phyloP scores from a whole-genome alignment of 441 rosid genomes.

The Pelargonium cotyledonis region DNA sequence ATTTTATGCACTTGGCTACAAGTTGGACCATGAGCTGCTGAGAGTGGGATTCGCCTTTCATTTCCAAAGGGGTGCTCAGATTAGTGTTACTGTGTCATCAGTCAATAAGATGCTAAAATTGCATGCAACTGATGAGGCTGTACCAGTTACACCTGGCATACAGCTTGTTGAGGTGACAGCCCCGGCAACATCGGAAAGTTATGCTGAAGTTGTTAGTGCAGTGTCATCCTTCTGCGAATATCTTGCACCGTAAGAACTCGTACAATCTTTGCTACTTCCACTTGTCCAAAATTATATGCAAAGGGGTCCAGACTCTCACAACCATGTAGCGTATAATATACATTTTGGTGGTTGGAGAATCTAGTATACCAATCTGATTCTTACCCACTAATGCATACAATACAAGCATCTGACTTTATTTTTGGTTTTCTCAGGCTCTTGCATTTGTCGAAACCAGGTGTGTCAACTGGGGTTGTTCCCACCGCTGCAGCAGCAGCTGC shows the following conservation, averaged over 20 bases:
- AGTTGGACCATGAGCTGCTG: slow-evolving; percentile 83
- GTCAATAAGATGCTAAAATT: slow-evolving; percentile 76
- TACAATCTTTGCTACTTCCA: not conserved
- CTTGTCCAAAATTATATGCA: too few relatives aligned
- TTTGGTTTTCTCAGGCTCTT: slow-evolving; percentile 46
- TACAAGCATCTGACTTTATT: slow-evolving; percentile 9
- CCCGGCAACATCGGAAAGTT: slow-evolving; percentile 81
- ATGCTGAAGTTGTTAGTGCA: slow-evolving; percentile 69
- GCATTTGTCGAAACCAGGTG: slow-evolving; percentile 81
- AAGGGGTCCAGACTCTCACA: too few relatives aligned
- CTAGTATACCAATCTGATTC: too few relatives aligned
- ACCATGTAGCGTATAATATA: too few relatives aligned
- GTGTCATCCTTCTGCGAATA: slow-evolving; percentile 91
- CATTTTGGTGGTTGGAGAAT: too few relatives aligned
- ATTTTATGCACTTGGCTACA: slow-evolving; percentile 80
- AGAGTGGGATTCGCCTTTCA: slow-evolving; percentile 82
- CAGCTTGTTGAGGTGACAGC: slow-evolving; percentile 95
- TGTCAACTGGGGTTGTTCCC: slow-evolving; percentile 79
- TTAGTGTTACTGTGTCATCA: slow-evolving; percentile 71
- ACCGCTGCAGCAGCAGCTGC: slow-evolving; percentile 97
- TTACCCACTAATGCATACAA: too few relatives aligned
- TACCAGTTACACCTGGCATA: slow-evolving; percentile 89
- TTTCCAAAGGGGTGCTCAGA: slow-evolving; percentile 69
- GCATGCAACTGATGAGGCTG: slow-evolving; percentile 85
- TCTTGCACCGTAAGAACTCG: slow-evolving; percentile 72